Evolutionary conservation across 2,329 filamentous ascomycete species (phyloP).

Genomic region (Domatiomyces globalis): DNA sequence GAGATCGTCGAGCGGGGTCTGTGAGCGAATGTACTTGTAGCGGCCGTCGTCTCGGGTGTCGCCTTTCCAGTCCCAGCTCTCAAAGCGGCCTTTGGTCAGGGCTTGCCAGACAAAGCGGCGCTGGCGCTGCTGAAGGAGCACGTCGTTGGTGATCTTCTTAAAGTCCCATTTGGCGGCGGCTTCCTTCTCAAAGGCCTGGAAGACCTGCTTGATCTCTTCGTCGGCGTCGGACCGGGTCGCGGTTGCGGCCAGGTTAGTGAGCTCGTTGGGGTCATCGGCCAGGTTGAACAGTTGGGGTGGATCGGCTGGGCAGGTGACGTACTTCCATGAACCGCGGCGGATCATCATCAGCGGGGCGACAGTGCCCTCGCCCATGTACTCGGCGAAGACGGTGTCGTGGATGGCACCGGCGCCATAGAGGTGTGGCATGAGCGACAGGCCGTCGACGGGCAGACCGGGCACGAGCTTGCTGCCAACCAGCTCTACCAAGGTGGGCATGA

Average conservation of each 20-base stretch:
- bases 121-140: conserved; percentile 63
- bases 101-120: conserved; percentile 68
- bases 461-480: conserved; percentile 59
- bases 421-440: conserved; percentile 66
- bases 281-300: conserved; percentile 76
- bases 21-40: conserved; percentile 66
- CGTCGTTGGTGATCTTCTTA: conserved; percentile 57
- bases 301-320: conserved; percentile 71
- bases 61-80: conserved; percentile 60
- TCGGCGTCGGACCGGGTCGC: conserved; percentile 22
- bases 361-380: conserved; percentile 90
- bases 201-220: conserved; percentile 24
- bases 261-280: conserved; percentile 56
- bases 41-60: conserved; percentile 44
- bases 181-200: conserved; percentile 55
- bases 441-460: conserved; percentile 67
- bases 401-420: conserved; percentile 45
- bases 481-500: conserved; percentile 77
- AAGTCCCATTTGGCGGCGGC: conserved; percentile 69
- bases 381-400: conserved; percentile 73
- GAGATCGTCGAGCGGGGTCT: conserved; percentile 65
- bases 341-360: conserved; percentile 90
- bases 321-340: conserved; percentile 77
- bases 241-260: conserved; percentile 49
- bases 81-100: conserved; percentile 59